A percentile compares a stretch with the other conserved stretches of the same genome.
These are phyloP conservation scores for Metschnikowia koreensis DNA, from an alignment of 805 yeast species.

Conservation along the genomic window DNA sequence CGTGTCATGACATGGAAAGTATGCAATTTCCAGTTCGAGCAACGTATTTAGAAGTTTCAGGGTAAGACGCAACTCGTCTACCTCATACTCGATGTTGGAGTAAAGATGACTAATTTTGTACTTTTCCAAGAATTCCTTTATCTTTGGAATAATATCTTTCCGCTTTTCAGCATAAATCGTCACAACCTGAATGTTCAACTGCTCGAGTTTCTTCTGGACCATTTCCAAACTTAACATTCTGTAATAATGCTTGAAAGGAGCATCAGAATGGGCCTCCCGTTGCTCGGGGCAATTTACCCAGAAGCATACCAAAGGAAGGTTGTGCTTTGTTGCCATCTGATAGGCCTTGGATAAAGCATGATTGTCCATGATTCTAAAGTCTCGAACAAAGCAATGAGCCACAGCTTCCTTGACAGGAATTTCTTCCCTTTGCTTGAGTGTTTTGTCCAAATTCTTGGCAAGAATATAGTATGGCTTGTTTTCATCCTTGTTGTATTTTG, in stretches of 20 bases:
- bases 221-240: slow-evolving; percentile 31
- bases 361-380: slow-evolving; percentile 47
- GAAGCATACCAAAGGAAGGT: slow-evolving; percentile 38
- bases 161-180: slow-evolving; percentile 36
- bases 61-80: slow-evolving; percentile 41
- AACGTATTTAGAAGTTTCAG: slow-evolving; percentile 17
- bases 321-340: slow-evolving; percentile 25
- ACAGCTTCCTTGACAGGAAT: slow-evolving; percentile 22
- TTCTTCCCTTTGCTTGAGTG: slow-evolving; percentile 11
- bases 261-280: slow-evolving; percentile 41
- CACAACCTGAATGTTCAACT: slow-evolving; percentile 39
- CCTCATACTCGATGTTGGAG: slow-evolving; percentile 44
- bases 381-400: slow-evolving; percentile 49
- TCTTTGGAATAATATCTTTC: slow-evolving; percentile 25
- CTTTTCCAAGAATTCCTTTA: slow-evolving; percentile 24
- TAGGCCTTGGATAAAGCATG: slow-evolving; percentile 38
- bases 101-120: slow-evolving; percentile 27
- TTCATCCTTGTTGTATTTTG: slow-evolving; percentile 28
- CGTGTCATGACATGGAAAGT: slow-evolving; percentile 36
- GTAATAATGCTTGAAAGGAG: slow-evolving; percentile 43
- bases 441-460: slow-evolving; percentile 9
- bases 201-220: slow-evolving; percentile 29
- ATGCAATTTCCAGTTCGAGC: slow-evolving; percentile 17
- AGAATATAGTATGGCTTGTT: slow-evolving; percentile 29
- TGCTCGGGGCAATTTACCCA: slow-evolving; percentile 43